Evolutionary conservation across 176 grass and related monocot genomes (phyloP).

Genomic region (Oryza glaberrima): DNA sequence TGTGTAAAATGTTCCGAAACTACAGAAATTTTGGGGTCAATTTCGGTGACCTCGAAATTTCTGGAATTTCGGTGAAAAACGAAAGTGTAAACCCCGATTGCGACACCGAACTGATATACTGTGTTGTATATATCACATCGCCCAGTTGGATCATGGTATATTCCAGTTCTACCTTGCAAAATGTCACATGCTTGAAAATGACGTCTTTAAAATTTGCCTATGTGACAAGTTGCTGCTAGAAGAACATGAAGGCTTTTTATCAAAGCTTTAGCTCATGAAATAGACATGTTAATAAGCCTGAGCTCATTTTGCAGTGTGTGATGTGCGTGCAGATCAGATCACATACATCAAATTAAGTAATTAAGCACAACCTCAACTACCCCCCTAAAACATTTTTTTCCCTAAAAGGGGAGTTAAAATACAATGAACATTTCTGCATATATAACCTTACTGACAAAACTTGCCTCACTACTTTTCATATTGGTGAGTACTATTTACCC

Average conservation of each 20-base stretch:
- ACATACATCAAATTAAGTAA: conserved; percentile 3
- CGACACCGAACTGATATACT: not conserved
- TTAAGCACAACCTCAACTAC: not conserved
- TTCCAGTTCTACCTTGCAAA: not conserved
- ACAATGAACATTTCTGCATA: not conserved
- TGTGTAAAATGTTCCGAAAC: no score
- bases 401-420: not conserved
- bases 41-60: no score
- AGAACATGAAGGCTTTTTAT: not conserved
- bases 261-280: conserved; percentile 9
- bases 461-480: not conserved
- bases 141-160: not conserved
- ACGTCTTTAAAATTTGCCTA: not conserved
- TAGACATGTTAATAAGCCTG: not conserved
- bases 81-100: no score
- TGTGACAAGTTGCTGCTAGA: not conserved
- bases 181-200: not conserved
- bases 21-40: no score
- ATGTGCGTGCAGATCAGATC: not conserved
- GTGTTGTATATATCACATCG: not conserved
- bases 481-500: not conserved
- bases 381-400: conserved; percentile 21
- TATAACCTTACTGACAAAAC: not conserved
- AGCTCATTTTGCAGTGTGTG: not conserved
- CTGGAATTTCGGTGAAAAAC: no score